Base-by-base conservation (phyloP, 805 yeast species). In the Starmerella vaccinii region DNA sequence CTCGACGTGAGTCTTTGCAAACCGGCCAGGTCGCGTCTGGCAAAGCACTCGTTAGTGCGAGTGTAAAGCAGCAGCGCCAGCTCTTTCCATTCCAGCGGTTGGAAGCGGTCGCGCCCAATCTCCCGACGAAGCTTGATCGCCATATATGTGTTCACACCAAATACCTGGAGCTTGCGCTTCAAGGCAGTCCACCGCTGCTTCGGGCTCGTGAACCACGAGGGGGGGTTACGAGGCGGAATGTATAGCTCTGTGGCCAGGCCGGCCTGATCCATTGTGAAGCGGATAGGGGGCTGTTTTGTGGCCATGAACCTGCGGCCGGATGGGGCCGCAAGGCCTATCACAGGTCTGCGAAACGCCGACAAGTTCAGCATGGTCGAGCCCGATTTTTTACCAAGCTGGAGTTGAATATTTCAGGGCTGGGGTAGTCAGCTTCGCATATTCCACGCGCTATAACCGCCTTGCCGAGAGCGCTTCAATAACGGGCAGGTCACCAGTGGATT, bases 21-120 rank as follows among this genome's bases (percentile, higher is more conserved):
- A 13, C 71, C 59, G 30, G 65, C 68, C 42, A 86, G 61, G 56
- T 80, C 62, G n/a, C 63, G 59, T 18, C 71, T 63, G 2, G 95
- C 90, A 71, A 89, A 89, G 2, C 87, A 80, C 61, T 80, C 79
- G 68, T 89, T 87, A n/a, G 85, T 82, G 51, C 77, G 76, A 26
- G 82, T 83, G 65, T 80, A 88, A 46, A 71, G 72, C 58, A 86
- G 86, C 59, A 89, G 79, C 7, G 95, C 95, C 27, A 74, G 75
- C 66, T 87, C 90, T 65, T 84, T 85, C 95, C 95, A 89, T 53
- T 80, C 76, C 19, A 78, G 63, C 57, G 82, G 82, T 39, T 53
- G 59, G 57, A 60, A 60, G 18, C 56, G 49, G 10, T 49, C 59
- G 16, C 54, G 46, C 22, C 63, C 63, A 16, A 60, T 40, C 23